Base-by-base conservation (phyloP, 495 filamentous ascomycete genomes). In the Penicillium mononematosum region DNA sequence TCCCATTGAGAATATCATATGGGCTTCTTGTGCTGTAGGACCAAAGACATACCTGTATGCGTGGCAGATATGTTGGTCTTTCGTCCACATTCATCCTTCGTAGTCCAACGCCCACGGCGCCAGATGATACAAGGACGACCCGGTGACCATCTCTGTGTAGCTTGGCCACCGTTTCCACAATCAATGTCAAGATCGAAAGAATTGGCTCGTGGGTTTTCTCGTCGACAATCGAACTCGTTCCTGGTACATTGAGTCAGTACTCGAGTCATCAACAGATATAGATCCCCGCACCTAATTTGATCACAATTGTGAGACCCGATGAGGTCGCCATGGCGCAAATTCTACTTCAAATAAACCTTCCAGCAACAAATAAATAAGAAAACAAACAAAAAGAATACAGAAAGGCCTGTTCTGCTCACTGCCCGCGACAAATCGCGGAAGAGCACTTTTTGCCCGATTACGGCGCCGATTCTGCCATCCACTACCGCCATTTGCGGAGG, bases 121-220 rank as follows among this genome's bases (percentile, higher is more conserved):
- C 94, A 0, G 94, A 98, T 9, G 94, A 98, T 51, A 98, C 95
- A 62, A 98, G 84, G 59, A 98, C 85, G 29, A 98, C 95, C 63
- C 85, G 87, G 67, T 98, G 92, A 14, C 95, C 95, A 85, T 96
- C 89, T 68, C 90, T 88, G 58, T 82, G 86, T 49, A 98, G 79
- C 58, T 82, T 85, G 12, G 92, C 86, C 4, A 89, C 91, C 5
- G 95, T 97, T 71, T 98, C 92, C 36, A 96, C 94, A 61, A 98
- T 96, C 49, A 89, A 74, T 51, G 88, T 89, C 50, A 98, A 75
- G 55, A 91, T 96, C 9, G 92, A 95, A 20, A 98, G 80, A 31
- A 96, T 83, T n/a, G 95, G 95, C 59, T 96, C 88, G 73, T 98
- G 94, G n/a, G 89, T 96, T 62, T 86, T 90, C 69, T 98, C 94